Evolutionary conservation across 2,329 filamentous ascomycete species (phyloP).

Genomic region (Cytospora piceicola): DNA sequence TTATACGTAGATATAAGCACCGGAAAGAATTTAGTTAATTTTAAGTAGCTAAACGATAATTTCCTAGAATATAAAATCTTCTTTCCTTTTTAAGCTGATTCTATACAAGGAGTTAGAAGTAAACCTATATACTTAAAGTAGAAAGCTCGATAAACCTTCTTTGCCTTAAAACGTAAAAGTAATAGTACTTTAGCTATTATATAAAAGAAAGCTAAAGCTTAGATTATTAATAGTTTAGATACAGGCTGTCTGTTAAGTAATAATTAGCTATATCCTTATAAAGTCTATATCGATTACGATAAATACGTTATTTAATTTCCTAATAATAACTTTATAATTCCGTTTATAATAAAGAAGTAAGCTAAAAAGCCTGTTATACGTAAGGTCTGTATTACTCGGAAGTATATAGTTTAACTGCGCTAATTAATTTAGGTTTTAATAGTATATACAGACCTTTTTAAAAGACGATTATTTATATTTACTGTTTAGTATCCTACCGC

Average conservation of each 20-base stretch:
- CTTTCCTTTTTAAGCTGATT: background rate
- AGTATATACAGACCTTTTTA: background rate
- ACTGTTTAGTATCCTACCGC: no score
- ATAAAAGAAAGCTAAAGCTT: background rate
- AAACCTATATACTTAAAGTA: background rate
- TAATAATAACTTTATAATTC: background rate
- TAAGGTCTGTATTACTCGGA: no score
- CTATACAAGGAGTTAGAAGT: background rate
- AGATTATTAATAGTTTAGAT: background rate
- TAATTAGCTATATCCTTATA: background rate
- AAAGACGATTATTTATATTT: conserved; percentile 7
- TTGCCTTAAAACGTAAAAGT: background rate
- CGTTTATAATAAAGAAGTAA: no score
- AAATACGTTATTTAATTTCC: background rate
- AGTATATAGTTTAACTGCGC: no score
- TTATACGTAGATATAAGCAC: no score
- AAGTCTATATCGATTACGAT: background rate
- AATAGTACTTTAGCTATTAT: background rate
- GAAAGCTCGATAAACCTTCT: background rate
- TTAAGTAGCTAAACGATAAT: background rate
- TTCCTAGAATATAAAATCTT: background rate
- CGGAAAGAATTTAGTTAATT: no score
- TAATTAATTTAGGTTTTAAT: no score
- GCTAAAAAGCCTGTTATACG: no score
- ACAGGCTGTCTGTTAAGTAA: no score